Percentiles rank a stretch among this genome's conserved stretches.
These are phyloP conservation scores for Ogataea corticis DNA, from an alignment of 805 yeast species.

Conservation along the genomic window DNA sequence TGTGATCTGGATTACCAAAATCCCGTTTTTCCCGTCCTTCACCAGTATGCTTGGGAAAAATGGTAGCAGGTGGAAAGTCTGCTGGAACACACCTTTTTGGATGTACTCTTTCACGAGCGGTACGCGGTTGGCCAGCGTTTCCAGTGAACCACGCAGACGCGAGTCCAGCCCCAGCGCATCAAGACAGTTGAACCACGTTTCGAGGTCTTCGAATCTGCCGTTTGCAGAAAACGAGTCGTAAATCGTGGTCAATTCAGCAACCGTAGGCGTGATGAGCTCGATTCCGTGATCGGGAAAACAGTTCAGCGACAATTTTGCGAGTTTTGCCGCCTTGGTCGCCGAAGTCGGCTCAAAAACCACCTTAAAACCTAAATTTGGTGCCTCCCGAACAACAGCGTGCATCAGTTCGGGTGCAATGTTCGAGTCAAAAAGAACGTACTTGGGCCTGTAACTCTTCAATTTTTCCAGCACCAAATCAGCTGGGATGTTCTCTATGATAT, in stretches of 20 bases:
- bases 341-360: slow-evolving; percentile 80
- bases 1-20: slow-evolving; percentile 46
- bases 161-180: slow-evolving; percentile 57
- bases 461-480: slow-evolving; percentile 42
- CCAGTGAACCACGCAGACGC: slow-evolving; percentile 47
- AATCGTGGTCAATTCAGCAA: slow-evolving; percentile 57
- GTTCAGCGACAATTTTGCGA: slow-evolving; percentile 39
- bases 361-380: slow-evolving; percentile 26
- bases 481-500: slow-evolving; percentile 55
- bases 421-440: slow-evolving; percentile 61
- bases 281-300: slow-evolving; percentile 51
- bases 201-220: slow-evolving; percentile 49
- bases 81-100: slow-evolving; percentile 56
- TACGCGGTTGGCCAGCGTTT: slow-evolving; percentile 30
- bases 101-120: slow-evolving; percentile 32
- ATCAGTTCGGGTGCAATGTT: slow-evolving; percentile 54
- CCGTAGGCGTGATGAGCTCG: slow-evolving; percentile 67
- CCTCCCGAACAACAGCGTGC: slow-evolving; percentile 35
- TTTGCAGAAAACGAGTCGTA: slow-evolving; percentile 46
- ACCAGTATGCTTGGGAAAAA: slow-evolving; percentile 64
- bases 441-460: slow-evolving; percentile 45
- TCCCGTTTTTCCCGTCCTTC: slow-evolving; percentile 69
- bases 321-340: slow-evolving; percentile 53
- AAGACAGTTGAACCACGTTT: slow-evolving; percentile 72
- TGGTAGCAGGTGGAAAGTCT: slow-evolving; percentile 72